Evolutionary conservation across 495 filamentous ascomycete genomes (phyloP), one percentile per base, ranked within the genome.

Genomic region (Trichoderma orchidacearum): DNA sequence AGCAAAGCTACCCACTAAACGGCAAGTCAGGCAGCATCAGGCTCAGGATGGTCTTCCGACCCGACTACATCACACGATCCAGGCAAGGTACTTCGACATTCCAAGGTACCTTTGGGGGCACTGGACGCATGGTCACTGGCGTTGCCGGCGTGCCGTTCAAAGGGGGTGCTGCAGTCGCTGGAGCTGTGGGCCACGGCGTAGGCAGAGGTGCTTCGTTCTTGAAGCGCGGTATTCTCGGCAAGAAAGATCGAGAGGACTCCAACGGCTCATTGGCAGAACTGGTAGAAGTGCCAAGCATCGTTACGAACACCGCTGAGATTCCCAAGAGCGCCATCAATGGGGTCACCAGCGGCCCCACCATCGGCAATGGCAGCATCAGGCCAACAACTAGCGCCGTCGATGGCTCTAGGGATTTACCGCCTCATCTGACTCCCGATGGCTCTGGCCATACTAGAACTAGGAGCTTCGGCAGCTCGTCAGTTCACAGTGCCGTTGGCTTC

Each of bases 31-130:
- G 93, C 21, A 76, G 80, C 9, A 76, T 99, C 31, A 81, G 86
- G 32, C 69, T 99, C 54, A 86, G 86, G 58, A 76, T 96, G 60
- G 74, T 95, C n/a, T 99, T 99, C 82, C 92, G 86, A 60, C 86
- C 94, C 3, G 83, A 85, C 70, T 99, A 96, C 62, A 89, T 99
- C 57, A 85, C 84, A 15, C 84, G 94, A 51, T 80, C 88, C 11
- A 81, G 89, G 31, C 88, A 96, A 69, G 93, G 94, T 41, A 93
- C 91, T 0, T 86, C 87, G 3, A 96, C 93, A 3, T 95, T 99
- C 77, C 84, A 83, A 3, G 93, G 93, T 13, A 96, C 90, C 0
- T 96, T 98, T 65, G 83, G 86, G 5, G 76, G 85, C 4, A 89
- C 93, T n/a, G 88, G 89, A 29, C 95, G 90, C 72, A 86, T 97